phyloP scores from a whole-genome alignment of 768 basidiomycete species.

The Serendipita sp. region DNA sequence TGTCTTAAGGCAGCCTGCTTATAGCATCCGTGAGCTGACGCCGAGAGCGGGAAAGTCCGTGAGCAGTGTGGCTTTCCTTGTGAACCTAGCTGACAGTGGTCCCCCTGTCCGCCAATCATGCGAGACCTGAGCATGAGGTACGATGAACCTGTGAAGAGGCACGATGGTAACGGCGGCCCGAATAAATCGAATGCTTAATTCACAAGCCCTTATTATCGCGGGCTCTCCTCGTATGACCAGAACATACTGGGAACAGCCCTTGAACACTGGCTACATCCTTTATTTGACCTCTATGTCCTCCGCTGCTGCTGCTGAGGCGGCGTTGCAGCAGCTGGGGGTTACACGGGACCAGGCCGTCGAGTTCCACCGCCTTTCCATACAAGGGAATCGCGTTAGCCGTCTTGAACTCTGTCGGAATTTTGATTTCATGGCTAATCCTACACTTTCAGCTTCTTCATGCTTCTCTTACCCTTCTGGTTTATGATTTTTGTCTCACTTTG shows the following conservation, averaged over 20 bases:
- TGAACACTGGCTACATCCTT: not conserved
- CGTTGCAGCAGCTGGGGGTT: not conserved
- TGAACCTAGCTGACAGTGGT: too few species aligned
- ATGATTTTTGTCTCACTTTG: not conserved
- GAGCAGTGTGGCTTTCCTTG: too few species aligned
- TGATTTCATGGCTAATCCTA: not conserved
- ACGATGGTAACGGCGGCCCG: too few species aligned
- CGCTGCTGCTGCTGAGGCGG: not conserved
- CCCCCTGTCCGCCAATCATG: too few species aligned
- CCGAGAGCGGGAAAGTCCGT: too few species aligned
- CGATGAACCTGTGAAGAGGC: too few species aligned
- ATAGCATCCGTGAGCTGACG: too few species aligned
- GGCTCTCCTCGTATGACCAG: too few species aligned
- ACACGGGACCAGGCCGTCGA: not conserved
- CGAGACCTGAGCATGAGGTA: too few species aligned
- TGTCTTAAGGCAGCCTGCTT: too few species aligned
- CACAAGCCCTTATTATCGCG: too few species aligned
- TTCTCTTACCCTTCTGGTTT: not conserved
- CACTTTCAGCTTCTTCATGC: not conserved
- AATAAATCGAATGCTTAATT: too few species aligned
- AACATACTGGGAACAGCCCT: not conserved
- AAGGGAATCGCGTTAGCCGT: not conserved
- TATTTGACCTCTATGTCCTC: conserved; percentile 2
- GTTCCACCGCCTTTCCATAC: not conserved
- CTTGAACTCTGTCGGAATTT: not conserved